These are phyloP conservation scores for Leccinum fibrillosum DNA, from an alignment of 768 basidiomycete species.

Conservation along the genomic window DNA sequence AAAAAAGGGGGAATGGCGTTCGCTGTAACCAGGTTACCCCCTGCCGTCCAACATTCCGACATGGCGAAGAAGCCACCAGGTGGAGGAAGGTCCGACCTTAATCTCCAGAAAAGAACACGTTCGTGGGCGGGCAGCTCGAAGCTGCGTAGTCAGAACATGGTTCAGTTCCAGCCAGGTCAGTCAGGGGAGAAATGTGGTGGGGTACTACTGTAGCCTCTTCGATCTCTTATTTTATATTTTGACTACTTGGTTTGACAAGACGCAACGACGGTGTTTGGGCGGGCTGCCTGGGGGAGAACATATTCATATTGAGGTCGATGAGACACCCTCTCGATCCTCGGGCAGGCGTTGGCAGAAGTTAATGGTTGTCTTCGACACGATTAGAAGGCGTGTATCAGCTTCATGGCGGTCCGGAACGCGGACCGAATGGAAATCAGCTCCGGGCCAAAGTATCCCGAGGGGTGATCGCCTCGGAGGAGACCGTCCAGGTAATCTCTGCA, in stretches of 20 bases:
- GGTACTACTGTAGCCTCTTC: neutral
- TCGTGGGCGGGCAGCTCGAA: neutral
- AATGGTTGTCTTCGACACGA: neutral
- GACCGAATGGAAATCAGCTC: neutral
- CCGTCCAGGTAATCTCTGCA: neutral
- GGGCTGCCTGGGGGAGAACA: neutral
- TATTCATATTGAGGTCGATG: slow-evolving; percentile 1
- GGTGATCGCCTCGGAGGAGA: neutral
- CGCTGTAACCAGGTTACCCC: neutral
- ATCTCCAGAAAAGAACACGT: neutral
- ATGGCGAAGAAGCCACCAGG: neutral
- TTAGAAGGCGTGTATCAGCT: neutral
- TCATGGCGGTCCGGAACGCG: neutral
- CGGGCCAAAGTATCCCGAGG: neutral
- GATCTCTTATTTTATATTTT: neutral
- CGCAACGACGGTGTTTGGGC: neutral
- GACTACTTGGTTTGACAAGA: neutral
- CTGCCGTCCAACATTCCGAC: neutral
- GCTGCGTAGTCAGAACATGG: neutral
- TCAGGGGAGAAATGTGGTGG: neutral
- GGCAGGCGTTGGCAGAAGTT: neutral
- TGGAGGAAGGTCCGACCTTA: neutral
- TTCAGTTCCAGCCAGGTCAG: neutral
- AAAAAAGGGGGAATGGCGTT: neutral
- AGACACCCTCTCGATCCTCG: neutral